Evolutionary conservation across 2,329 filamentous ascomycete genomes (phyloP).

Genomic region (Aquanectria penicillioides): DNA sequence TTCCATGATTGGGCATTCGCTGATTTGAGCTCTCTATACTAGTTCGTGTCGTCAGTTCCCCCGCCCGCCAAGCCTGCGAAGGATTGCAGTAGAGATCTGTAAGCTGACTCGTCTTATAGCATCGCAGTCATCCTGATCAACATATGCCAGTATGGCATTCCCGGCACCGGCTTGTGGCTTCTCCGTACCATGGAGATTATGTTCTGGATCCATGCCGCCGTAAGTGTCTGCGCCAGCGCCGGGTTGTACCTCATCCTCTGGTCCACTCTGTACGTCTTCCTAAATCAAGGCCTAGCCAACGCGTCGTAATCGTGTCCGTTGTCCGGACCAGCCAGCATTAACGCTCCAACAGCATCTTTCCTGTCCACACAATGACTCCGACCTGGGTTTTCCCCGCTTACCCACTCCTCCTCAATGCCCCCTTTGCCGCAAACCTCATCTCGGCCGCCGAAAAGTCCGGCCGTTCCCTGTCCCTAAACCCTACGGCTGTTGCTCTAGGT

Average conservation of each 20-base stretch:
- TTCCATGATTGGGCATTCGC: conserved; percentile 15
- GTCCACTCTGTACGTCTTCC: conserved; percentile 61
- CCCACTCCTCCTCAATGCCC: conserved; percentile 79
- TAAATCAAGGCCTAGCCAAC: no score
- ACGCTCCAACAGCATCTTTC: conserved; percentile 54
- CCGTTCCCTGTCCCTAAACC: conserved; percentile 45
- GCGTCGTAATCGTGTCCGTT: no score
- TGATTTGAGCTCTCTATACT: not conserved
- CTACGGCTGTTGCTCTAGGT: conserved; percentile 58
- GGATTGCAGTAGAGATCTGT: not conserved
- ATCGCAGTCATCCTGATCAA: conserved; percentile 82
- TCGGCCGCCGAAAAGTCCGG: conserved; percentile 46
- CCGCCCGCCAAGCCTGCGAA: not conserved
- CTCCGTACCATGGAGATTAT: conserved; percentile 67
- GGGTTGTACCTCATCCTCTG: conserved; percentile 80
- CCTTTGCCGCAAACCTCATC: conserved; percentile 72
- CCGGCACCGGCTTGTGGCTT: conserved; percentile 71
- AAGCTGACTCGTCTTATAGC: conserved; percentile 50
- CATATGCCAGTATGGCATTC: conserved; percentile 78
- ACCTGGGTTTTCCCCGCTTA: conserved; percentile 91
- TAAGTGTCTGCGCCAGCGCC: conserved; percentile 74
- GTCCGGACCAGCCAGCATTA: not conserved
- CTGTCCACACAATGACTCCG: conserved; percentile 86
- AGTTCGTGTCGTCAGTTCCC: conserved; percentile 57
- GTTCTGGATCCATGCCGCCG: conserved; percentile 78